Conservation (phyloP, 2,329 filamentous ascomycete genomes). For the Macroventuria anomochaeta region DNA sequence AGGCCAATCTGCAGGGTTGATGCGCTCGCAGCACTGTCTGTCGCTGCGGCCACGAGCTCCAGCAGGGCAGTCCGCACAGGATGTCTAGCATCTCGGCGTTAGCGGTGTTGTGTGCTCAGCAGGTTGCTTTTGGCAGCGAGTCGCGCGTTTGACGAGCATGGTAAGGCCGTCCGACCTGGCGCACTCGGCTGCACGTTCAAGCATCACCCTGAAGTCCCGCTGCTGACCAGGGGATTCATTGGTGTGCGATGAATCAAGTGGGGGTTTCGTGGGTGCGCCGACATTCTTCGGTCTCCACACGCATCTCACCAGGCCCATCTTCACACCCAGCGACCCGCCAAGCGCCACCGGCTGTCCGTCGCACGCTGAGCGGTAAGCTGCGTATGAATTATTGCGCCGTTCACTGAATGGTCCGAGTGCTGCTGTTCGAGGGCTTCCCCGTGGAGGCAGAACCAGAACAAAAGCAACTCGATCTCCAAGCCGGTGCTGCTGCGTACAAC, state of each 20-base stretch:
- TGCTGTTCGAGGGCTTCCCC: slow-evolving; percentile 22
- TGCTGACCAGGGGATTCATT: slow-evolving; percentile 21
- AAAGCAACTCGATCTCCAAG: slow-evolving; percentile 10
- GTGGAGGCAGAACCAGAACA: slow-evolving; percentile 22
- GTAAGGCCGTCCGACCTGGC: slow-evolving; percentile 21
- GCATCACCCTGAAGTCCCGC: slow-evolving; percentile 19
- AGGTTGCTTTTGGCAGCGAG: slow-evolving; percentile 5
- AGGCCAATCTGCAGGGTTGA: neutral
- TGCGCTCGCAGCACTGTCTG: slow-evolving; percentile 1
- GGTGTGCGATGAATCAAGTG: slow-evolving; percentile 18
- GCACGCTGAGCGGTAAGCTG: slow-evolving; percentile 32
- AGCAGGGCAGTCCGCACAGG: neutral
- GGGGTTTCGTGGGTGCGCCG: slow-evolving; percentile 32
- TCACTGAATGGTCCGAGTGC: slow-evolving; percentile 25
- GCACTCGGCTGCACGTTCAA: slow-evolving; percentile 21
- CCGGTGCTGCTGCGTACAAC: neutral
- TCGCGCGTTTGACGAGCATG: slow-evolving; percentile 8
- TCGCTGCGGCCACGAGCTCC: neutral
- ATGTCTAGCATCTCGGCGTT: neutral
- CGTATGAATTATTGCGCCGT: slow-evolving; percentile 33
- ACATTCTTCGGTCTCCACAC: slow-evolving; percentile 16
- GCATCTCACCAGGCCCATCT: slow-evolving; percentile 21
- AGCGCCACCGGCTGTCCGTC: slow-evolving; percentile 32
- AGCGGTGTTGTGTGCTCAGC: slow-evolving; percentile 4
- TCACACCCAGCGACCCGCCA: slow-evolving; percentile 23